Base-by-base conservation (phyloP, 176 grass and related monocot species). In the Otatea glauca region DNA sequence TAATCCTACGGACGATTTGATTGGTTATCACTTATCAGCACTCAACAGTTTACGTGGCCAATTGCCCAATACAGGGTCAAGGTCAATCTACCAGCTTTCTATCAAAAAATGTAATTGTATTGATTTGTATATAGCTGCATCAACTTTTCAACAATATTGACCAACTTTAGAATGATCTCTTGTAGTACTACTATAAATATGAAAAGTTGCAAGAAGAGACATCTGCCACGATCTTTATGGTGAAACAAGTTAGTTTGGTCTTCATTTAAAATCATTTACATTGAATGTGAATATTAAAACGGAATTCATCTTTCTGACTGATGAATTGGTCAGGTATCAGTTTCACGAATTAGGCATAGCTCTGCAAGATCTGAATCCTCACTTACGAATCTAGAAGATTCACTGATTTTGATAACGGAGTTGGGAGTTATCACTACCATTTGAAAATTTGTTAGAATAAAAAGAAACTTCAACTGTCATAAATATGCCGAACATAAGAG, bases 71-170 rank as follows among this genome's bases (percentile, higher is more conserved):
- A 88, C 16, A 13, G 10, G 38, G 79, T 38, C 37, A 17, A 79
- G 81, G 75, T 89, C 66, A 84, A 65, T 29, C 66, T 65, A 73
- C 7, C 15, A 73, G 5, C 47, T 66, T 88, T 54, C 45, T 65
- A 43, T 8, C n/a, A 58, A 20, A 60, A 34, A 75, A 59, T 74
- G 69, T 44, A 59, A 32, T 3, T 2, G 2, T 62, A 13, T 49
- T 17, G 9, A 15, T 34, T 56, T 77, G 37, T 76, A 39, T 75
- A 4, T 70, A 20, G 9, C 21, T 6, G 4, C 59, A 17, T 27
- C 34, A 75, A 14, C 29, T 41, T 75, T 84, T 53, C 35, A n/a
- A 76, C 49, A 45, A 44, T 58, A 58, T 16, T 35, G 20, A 12
- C 25, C 25, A 60, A 23, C 53, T 60, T 27, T 54, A 71, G 13